phyloP scores from a whole-genome alignment of 306 rosid genomes.

The Casuarina glauca region DNA sequence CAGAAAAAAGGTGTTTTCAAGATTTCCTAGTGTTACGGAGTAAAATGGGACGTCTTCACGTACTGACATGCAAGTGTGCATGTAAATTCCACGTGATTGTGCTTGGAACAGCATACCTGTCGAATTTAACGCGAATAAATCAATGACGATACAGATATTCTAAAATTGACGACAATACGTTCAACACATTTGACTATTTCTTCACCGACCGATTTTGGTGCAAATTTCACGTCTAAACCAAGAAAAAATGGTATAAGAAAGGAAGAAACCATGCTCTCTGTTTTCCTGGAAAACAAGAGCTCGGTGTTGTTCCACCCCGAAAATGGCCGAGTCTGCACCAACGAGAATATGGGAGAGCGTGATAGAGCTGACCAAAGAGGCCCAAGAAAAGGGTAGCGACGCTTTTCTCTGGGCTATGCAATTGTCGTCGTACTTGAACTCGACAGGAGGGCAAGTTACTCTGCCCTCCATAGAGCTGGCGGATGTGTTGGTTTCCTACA shows the following conservation, averaged over 20 bases:
- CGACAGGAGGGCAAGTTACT: constrained; percentile 61
- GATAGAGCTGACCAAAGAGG: constrained; percentile 64
- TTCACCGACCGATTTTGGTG: neutral
- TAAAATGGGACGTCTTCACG: no score
- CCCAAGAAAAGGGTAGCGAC: constrained; percentile 80
- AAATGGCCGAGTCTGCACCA: constrained; percentile 45
- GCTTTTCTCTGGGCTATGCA: constrained; percentile 86
- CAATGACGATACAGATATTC: no score
- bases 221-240: neutral
- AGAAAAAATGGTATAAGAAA: neutral
- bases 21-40: no score
- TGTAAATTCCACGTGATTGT: no score
- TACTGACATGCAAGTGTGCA: no score
- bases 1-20: no score
- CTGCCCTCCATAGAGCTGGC: constrained; percentile 81
- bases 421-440: constrained; percentile 65
- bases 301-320: neutral
- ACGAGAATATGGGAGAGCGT: constrained; percentile 53
- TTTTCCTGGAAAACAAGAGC: neutral
- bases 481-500: constrained; percentile 65
- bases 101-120: neutral
- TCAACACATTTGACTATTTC: constrained; percentile 2
- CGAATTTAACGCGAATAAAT: no score
- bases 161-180: neutral
- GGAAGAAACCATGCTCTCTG: neutral